Conservation (phyloP, 495 filamentous ascomycete genomes). For the Penicillium samsonianum region DNA sequence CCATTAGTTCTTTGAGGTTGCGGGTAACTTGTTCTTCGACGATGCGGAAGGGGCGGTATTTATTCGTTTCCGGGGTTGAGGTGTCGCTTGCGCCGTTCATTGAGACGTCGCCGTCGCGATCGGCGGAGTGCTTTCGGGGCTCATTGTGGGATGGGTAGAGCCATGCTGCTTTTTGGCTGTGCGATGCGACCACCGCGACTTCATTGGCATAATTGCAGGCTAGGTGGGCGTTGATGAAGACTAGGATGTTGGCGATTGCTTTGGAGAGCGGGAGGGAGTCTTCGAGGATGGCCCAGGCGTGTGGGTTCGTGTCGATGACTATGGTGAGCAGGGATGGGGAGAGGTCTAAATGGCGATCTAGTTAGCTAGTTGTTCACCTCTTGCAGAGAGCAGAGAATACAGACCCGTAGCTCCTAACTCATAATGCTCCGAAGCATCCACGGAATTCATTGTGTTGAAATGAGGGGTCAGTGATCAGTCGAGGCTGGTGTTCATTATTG, state of each 20-base stretch:
- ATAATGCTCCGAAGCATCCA: conserved; percentile 88
- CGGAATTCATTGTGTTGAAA: conserved; percentile 68
- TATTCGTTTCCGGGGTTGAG: conserved; percentile 65
- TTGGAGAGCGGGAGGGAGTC: conserved; percentile 77
- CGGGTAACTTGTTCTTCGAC: conserved; percentile 76
- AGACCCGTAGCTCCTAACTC: conserved; percentile 47
- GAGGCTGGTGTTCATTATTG: conserved; percentile 5
- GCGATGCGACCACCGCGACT: conserved; percentile 88
- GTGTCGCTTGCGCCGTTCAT: conserved; percentile 32
- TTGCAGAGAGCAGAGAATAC: conserved; percentile 8
- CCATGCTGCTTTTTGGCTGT: conserved; percentile 80
- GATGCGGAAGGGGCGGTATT: conserved; percentile 87
- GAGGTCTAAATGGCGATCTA: conserved; percentile 49
- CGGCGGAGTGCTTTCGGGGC: conserved; percentile 27
- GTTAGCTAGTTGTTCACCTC: not conserved
- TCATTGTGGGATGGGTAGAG: conserved; percentile 66
- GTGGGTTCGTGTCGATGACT: conserved; percentile 94
- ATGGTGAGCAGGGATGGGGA: conserved; percentile 86
- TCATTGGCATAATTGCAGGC: conserved; percentile 90
- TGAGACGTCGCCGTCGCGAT: conserved; percentile 40
- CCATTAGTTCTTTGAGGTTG: conserved; percentile 69
- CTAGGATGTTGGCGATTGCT: conserved; percentile 84
- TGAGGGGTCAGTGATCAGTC: conserved; percentile 14
- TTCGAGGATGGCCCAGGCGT: conserved; percentile 82
- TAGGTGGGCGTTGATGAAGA: conserved; percentile 95